These are phyloP conservation scores for Rhodotorula paludigena DNA, from an alignment of 768 basidiomycete species.

Conservation along the genomic window DNA sequence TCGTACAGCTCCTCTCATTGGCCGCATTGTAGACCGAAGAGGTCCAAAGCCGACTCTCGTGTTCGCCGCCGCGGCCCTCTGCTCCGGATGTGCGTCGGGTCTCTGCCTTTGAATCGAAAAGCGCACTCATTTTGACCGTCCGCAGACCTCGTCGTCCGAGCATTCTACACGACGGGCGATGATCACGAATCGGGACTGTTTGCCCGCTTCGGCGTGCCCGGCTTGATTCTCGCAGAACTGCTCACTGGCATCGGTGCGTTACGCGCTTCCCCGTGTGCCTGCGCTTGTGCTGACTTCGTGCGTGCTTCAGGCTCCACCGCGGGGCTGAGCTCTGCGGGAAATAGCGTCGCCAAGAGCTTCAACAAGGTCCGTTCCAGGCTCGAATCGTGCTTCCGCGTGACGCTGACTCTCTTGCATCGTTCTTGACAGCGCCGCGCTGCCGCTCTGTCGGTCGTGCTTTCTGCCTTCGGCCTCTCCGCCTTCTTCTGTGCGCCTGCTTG, in stretches of 20 bases:
- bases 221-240: conserved; percentile 6
- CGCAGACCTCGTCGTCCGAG: conserved; percentile 18
- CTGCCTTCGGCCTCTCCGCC: conserved; percentile 30
- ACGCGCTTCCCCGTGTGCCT: neutral
- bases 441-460: conserved; percentile 18
- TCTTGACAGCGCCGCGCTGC: conserved; percentile 19
- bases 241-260: conserved; percentile 20
- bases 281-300: neutral
- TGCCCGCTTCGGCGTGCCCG: neutral
- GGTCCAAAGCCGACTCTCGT: conserved; percentile 14
- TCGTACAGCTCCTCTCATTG: conserved; percentile 19
- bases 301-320: conserved; percentile 16
- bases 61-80: conserved; percentile 19
- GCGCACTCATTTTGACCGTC: neutral
- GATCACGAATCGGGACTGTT: neutral
- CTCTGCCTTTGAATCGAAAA: no score
- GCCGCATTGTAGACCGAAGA: conserved; percentile 25
- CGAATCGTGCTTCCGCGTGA: neutral
- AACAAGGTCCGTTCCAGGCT: conserved; percentile 7
- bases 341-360: conserved; percentile 32
- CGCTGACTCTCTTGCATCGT: neutral
- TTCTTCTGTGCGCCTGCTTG: conserved; percentile 27
- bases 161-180: conserved; percentile 5
- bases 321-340: conserved; percentile 17
- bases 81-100: conserved; percentile 8